Evolutionary conservation across 2,329 filamentous ascomycete species (phyloP), one percentile per base, ranked within the genome.

Genomic region (Myriosclerotinia curreyana): DNA sequence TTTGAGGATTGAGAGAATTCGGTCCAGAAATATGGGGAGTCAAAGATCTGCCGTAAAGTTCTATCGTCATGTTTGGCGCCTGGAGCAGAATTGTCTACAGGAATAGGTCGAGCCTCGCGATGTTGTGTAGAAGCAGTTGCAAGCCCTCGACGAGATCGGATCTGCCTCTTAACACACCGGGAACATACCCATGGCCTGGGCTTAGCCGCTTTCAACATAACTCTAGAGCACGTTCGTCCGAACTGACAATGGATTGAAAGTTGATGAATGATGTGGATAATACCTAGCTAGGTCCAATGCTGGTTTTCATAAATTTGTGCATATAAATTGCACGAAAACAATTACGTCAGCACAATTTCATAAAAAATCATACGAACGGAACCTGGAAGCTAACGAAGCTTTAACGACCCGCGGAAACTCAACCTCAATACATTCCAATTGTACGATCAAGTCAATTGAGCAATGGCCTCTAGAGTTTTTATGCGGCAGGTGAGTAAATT

Each of bases 21-120:
- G 63, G 82, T 82, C 85, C 89, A 93, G 70, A 88, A 86, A 0
- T 76, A 75, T 15, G 86, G 84, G 5, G 87, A 89, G 77, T 97
- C 93, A 78, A 98, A 97, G 42, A 97, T 87, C 64, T 87, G 83
- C 71, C 92, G 90, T 61, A 97, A 79, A 17, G 85, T 82, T 48
- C 82, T 78, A 75, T 97, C 92, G 75, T 96, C 91, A 71, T 89
- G 81, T 38, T 67, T 71, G 62, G 63, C 75, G 55, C 67, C 69
- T 36, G 68, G 69, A 62, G 67, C 61, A 40, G 62, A 44, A 60
- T 67, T 64, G 59, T 71, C 65, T 12, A 70, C 52, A 38, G 66
- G 68, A 34, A 64, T 54, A n/a, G 66, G 61, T 46, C 62, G 70
- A 61, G 68, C 59, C 63, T 68, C 58, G 62, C 58, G 53, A 20